Conservation (phyloP, 148 eudicot species). For the Tetragonia tetragonoides region DNA sequence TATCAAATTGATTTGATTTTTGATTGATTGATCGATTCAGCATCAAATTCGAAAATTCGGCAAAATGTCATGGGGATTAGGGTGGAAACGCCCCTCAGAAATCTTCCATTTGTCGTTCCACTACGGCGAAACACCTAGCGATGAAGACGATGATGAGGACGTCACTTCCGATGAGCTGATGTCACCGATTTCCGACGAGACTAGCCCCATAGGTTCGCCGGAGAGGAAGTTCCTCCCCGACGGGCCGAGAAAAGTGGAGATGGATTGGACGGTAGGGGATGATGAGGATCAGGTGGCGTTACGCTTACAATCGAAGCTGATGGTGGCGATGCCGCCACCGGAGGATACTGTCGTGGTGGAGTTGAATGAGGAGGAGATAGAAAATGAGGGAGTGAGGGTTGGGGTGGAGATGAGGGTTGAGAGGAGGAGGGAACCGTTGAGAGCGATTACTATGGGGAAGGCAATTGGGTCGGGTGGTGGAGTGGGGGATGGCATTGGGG, state of each 20-base stretch:
- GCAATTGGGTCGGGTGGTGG: slow-evolving; percentile 70
- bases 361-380: slow-evolving; percentile 29
- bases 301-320: slow-evolving; percentile 73
- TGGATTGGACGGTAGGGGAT: slow-evolving; percentile 89
- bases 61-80: slow-evolving; percentile 96
- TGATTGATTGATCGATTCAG: neutral
- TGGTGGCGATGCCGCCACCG: slow-evolving; percentile 84
- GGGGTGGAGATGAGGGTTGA: slow-evolving; percentile 60
- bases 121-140: slow-evolving; percentile 52
- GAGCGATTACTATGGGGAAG: slow-evolving; percentile 54
- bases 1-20: neutral
- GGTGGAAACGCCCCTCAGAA: slow-evolving; percentile 87
- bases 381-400: slow-evolving; percentile 13
- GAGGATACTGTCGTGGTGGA: slow-evolving; percentile 73
- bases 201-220: too few relatives aligned
- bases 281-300: slow-evolving; percentile 93
- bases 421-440: slow-evolving; percentile 73
- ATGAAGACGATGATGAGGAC: neutral
- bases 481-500: slow-evolving; percentile 76
- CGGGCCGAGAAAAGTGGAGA: slow-evolving; percentile 50
- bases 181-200: slow-evolving; percentile 16
- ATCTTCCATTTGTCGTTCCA: slow-evolving; percentile 60
- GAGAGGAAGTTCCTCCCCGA: neutral
- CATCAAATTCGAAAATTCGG: neutral
- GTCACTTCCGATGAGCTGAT: slow-evolving; percentile 10